Evolutionary conservation across 2,329 filamentous ascomycete genomes (phyloP), one percentile per base, ranked within the genome.

Genomic region (Trichoderma sp.): DNA sequence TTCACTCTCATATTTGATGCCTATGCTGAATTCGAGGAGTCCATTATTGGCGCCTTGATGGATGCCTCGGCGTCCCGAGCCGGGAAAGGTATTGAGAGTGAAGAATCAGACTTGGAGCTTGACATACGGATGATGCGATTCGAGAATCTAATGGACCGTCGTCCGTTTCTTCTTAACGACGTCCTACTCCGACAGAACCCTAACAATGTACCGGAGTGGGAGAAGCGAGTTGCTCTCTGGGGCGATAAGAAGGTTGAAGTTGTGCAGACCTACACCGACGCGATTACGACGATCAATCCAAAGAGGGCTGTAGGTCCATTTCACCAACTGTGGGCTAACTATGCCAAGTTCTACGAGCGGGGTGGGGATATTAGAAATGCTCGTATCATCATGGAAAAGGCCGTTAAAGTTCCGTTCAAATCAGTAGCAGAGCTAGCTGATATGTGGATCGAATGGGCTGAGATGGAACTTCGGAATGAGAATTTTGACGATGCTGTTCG

Each of bases 361-460:
- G 94, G 93, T 3, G 93, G 92, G 6, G 95, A 98, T 80, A 79
- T 98, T 51, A 87, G 90, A 68, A 97, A 91, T 75, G 95, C 96
- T 47, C 89, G 96, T 36, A 87, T 97, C 73, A 98, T 99, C 78
- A 93, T 98, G 89, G 95, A 98, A 81, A 99, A 98, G 83, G 95
- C 95, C 15, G 93, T 97, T 79, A 98, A 98, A 79, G 96, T 99
- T 1, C 95, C 95, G 0, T 99, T 97, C 86, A 98, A 97, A 79
- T 97, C 95, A 0, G 95, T 99, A n/a, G 91, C 93, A 34, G 96
- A 99, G 82, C 87, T 99, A 72, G 96, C 96, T 24, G 96, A 99
- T 78, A 97, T 96, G 88, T 99, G 96, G 96, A 97, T 97, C 74
- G 94, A 97, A 82, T 99, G 96, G 95, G 95, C 97, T 1, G 95